These are phyloP conservation scores for Xylariaceae sp. DNA, from an alignment of 2,329 filamentous ascomycete species.

Conservation along the genomic window DNA sequence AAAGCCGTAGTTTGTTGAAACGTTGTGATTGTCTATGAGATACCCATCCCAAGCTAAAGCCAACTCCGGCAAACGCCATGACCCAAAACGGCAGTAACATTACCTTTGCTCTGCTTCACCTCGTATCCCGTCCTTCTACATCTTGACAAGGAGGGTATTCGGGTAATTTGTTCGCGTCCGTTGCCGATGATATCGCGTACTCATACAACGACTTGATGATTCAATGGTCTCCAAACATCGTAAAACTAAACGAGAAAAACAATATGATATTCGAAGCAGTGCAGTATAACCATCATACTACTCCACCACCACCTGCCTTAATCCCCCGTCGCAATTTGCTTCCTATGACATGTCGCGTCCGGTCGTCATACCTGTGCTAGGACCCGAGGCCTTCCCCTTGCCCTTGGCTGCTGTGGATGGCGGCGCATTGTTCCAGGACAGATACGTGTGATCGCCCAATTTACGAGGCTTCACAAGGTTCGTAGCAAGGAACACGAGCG, in stretches of 20 bases:
- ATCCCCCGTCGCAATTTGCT: neutral
- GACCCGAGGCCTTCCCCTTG: constrained; percentile 35
- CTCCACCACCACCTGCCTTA: constrained; percentile 7
- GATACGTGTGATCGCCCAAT: constrained; percentile 94
- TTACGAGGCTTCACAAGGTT: constrained; percentile 94
- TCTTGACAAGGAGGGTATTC: too few species aligned
- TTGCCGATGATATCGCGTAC: neutral
- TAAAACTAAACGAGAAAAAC: neutral
- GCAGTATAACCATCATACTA: constrained; percentile 8
- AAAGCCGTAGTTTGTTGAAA: too few species aligned
- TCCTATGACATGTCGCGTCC: constrained; percentile 51
- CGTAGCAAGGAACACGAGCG: constrained; percentile 80
- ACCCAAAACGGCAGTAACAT: too few species aligned
- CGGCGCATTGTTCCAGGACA: constrained; percentile 80
- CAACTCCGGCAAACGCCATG: too few species aligned
- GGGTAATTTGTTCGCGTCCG: too few species aligned
- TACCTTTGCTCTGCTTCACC: too few species aligned
- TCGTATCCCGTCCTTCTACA: too few species aligned
- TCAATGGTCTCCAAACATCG: neutral
- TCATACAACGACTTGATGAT: neutral
- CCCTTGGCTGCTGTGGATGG: constrained; percentile 29
- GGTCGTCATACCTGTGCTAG: constrained; percentile 41
- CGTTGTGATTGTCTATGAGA: too few species aligned
- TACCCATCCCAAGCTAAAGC: too few species aligned
- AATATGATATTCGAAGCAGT: neutral